Conservation (phyloP, 768 basidiomycete genomes). For the Gloeopeniophorella convolvens region DNA sequence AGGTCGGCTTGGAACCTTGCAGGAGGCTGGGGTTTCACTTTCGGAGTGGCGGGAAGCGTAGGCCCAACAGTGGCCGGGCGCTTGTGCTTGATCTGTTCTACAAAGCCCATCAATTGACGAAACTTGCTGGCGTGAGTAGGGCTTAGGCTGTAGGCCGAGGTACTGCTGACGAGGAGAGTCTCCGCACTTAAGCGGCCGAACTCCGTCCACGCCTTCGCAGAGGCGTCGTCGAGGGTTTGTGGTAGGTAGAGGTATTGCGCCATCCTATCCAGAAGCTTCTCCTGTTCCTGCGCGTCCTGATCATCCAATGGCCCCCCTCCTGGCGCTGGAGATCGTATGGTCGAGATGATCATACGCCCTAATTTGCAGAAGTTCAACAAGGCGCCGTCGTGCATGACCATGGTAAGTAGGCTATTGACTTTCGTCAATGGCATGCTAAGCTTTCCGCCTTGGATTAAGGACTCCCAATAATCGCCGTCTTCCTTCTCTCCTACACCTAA, state of each 20-base stretch:
- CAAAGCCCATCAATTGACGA: not conserved
- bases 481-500: not conserved
- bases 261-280: not conserved
- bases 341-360: not conserved
- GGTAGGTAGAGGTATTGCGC: not conserved
- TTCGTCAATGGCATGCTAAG: not conserved
- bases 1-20: no score
- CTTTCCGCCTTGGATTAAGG: not conserved
- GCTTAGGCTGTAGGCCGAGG: not conserved
- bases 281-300: not conserved
- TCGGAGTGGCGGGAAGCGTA: no score
- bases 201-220: not conserved
- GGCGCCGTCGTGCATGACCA: not conserved
- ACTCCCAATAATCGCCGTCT: not conserved
- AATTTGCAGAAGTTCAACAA: slow-evolving; percentile 8
- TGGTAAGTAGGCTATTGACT: not conserved
- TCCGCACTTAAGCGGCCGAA: not conserved
- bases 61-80: no score
- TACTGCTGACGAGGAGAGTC: not conserved
- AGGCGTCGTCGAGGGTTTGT: not conserved
- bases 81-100: not conserved
- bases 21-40: no score
- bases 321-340: not conserved
- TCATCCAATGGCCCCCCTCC: not conserved
- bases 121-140: no score